Base-by-base conservation (phyloP, 2,329 filamentous ascomycete genomes). In the Paracorniculantispora psalliotae region DNA sequence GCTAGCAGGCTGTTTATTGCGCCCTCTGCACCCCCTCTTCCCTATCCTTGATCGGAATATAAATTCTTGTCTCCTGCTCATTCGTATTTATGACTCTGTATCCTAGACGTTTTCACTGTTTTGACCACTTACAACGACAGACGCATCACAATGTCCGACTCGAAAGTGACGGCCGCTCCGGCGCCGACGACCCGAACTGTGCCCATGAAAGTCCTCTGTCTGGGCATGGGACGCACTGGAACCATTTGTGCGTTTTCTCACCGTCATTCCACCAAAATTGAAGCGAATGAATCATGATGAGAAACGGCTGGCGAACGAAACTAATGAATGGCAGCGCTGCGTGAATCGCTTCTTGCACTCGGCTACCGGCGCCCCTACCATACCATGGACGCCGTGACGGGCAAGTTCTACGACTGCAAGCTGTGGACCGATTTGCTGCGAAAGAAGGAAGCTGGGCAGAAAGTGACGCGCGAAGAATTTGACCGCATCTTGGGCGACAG, bases 151-250 rank as follows among this genome's bases (percentile, higher is more conserved):
- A 25, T 43, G 15, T 19, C 10, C 3, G 53, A 56, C 12, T 5
- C 41, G 26, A 55, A 55, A 53, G 25, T 25, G 19, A 33, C 28
- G 19, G 13, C 39, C 39, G n/a, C n/a, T n/a, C 3, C 39, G 10
- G 17, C 12, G 12, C 57, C 57, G 39, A 47, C 41, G 23, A 41
- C 57, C n/a, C 57, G 57, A 28, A 59, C 57, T 3, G 44, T 43
- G 7, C 57, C 57, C 6, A 59, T 59, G 57, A 59, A 54, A 43
- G 57, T 59, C 4, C 35, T 59, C 15, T 59, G 57, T 28, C 33
- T 59, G 13, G 57, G 57, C 3, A 25, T 54, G 30, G 44, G 50
- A 2, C 57, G 57, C 12, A 59, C 57, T 1, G 57, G 57, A n/a
- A 59, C 57, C 13, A 23, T 28, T 5, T 59, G 57, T 54, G 49